Conservation (phyloP, 129 eudicot species). For the Centrapalus pauciflorus region DNA sequence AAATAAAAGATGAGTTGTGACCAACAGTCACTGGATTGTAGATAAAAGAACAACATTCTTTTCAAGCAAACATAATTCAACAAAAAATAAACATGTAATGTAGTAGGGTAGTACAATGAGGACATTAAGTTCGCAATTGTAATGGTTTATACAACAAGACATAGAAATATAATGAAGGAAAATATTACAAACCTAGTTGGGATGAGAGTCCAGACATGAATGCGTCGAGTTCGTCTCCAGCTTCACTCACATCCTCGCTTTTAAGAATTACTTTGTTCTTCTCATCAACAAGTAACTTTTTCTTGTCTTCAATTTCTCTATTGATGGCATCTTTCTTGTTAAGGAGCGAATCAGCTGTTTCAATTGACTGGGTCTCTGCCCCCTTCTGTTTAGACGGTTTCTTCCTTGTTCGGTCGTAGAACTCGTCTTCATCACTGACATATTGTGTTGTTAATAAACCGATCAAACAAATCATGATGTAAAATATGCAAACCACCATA, state of each 20-base stretch:
- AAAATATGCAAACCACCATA: neutral
- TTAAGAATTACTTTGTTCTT: conserved; percentile 34
- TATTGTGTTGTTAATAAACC: neutral
- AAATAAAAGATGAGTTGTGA: no score
- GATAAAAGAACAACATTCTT: no score
- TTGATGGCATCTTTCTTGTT: conserved; percentile 67
- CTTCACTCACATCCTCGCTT: conserved; percentile 38
- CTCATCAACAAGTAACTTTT: conserved; percentile 52
- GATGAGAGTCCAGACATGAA: conserved; percentile 89
- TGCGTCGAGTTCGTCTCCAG: conserved; percentile 90
- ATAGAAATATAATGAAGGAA: no score
- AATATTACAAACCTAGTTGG: conserved; percentile 59
- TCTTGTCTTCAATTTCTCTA: conserved; percentile 72
- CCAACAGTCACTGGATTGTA: no score
- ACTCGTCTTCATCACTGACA: conserved; percentile 91
- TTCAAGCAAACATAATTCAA: no score
- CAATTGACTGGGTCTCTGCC: conserved; percentile 62
- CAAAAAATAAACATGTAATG: no score
- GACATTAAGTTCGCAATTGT: no score
- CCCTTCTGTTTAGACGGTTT: conserved; percentile 49
- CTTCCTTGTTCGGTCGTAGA: conserved; percentile 86
- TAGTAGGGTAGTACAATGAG: no score
- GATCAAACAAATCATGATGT: neutral
- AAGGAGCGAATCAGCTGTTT: conserved; percentile 93
- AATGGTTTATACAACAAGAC: no score